Evolutionary conservation across 2,329 filamentous ascomycete species (phyloP).

Genomic region (Colletotrichum sp.): DNA sequence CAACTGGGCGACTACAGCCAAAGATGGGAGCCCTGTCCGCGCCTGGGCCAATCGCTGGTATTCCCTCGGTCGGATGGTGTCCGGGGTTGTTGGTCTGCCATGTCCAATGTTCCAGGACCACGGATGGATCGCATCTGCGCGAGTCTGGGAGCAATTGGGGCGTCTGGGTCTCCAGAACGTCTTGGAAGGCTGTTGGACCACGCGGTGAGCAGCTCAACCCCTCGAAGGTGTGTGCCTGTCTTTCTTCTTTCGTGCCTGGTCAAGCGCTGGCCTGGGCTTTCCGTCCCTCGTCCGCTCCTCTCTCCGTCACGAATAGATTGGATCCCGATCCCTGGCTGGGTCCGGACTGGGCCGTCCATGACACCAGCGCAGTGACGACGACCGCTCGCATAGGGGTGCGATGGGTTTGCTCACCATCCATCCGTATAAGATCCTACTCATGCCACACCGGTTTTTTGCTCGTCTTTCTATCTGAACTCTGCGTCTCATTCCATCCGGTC

Average conservation of each 20-base stretch:
- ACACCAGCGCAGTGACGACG: background rate
- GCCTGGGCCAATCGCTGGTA: constrained; percentile 3
- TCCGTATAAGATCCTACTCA: constrained; percentile 17
- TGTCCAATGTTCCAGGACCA: constrained; percentile 2
- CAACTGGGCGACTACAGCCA: constrained; percentile 4
- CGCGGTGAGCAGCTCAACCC: background rate
- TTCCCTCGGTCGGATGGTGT: background rate
- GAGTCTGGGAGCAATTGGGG: background rate
- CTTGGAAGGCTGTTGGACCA: background rate
- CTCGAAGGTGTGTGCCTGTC: background rate
- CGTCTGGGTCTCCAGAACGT: background rate
- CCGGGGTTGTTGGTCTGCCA: constrained; percentile 1
- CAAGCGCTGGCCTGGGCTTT: background rate
- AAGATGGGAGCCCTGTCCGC: constrained; percentile 4
- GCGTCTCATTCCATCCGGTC: constrained; percentile 11
- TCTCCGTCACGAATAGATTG: constrained; percentile 17
- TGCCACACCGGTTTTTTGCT: background rate
- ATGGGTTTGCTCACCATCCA: background rate
- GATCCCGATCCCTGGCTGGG: background rate
- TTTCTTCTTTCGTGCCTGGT: background rate
- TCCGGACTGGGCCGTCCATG: constrained; percentile 11
- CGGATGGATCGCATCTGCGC: constrained; percentile 3
- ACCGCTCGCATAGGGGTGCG: background rate
- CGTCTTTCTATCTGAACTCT: constrained; percentile 8
- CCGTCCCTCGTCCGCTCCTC: background rate